Conservation (phyloP, 345 rosid species). For the Populus euphratica region DNA sequence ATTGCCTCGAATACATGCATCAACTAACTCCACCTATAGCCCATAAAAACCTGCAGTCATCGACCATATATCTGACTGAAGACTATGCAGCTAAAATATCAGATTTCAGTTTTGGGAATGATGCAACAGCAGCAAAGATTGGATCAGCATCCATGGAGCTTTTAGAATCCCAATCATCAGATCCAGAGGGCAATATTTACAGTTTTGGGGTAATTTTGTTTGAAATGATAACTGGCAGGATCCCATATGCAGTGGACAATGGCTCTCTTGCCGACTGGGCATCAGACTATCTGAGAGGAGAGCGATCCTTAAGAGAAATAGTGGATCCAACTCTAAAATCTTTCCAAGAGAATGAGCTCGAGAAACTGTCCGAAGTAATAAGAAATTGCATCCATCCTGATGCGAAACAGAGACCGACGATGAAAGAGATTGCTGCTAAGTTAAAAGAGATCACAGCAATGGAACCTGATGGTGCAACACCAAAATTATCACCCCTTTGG, state of each 20-base stretch:
- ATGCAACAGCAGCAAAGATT: slow-evolving; percentile 38
- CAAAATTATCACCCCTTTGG: slow-evolving; percentile 83
- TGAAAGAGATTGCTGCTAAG: slow-evolving; percentile 53
- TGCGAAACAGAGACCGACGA: slow-evolving; percentile 51
- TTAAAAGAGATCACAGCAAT: slow-evolving; percentile 67
- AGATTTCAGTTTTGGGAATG: slow-evolving; percentile 60
- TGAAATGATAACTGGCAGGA: slow-evolving; percentile 74
- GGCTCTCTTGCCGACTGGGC: slow-evolving; percentile 50
- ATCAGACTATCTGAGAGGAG: slow-evolving; percentile 38
- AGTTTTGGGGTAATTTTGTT: slow-evolving; percentile 63
- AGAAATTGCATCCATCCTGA: slow-evolving; percentile 59
- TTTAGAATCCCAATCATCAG: slow-evolving; percentile 40
- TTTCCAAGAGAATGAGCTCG: slow-evolving; percentile 50
- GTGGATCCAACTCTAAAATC: slow-evolving; percentile 67
- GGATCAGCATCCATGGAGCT: slow-evolving; percentile 40
- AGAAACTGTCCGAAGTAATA: slow-evolving; percentile 54
- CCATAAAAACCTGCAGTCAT: slow-evolving; percentile 57
- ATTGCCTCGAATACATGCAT: slow-evolving; percentile 93
- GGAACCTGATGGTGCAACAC: slow-evolving; percentile 67
- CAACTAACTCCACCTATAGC: slow-evolving; percentile 65
- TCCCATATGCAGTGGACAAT: slow-evolving; percentile 48
- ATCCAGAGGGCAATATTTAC: slow-evolving; percentile 50
- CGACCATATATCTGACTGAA: slow-evolving; percentile 70
- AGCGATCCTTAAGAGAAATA: slow-evolving; percentile 41
- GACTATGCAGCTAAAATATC: slow-evolving; percentile 95